phyloP scores from a whole-genome alignment of 2,329 filamentous ascomycete species.

The Escovopsis weberi region DNA sequence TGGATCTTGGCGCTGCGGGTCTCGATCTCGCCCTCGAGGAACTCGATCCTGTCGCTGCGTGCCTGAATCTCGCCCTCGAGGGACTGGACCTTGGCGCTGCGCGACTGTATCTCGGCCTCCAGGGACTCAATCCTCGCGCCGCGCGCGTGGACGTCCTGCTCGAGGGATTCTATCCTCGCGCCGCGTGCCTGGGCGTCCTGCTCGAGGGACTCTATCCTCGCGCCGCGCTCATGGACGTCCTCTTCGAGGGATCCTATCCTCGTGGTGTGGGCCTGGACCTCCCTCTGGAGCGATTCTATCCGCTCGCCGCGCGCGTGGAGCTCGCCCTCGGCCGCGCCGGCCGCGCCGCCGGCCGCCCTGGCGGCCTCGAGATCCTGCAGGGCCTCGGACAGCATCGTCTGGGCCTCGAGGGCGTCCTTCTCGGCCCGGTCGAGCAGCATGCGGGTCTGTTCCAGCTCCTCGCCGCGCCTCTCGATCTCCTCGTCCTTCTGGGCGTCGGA shows the following conservation, averaged over 20 bases:
- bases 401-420: constrained; percentile 23
- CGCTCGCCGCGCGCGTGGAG: constrained; percentile 11
- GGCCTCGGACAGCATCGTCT: constrained; percentile 28
- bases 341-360: constrained; percentile 11
- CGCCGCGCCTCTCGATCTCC: constrained; percentile 43
- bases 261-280: constrained; percentile 22
- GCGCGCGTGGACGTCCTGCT: constrained; percentile 13
- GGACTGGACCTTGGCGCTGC: constrained; percentile 9
- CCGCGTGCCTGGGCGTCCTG: constrained; percentile 9
- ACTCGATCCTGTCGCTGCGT: constrained; percentile 23
- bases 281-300: constrained; percentile 8
- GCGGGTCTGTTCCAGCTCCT: constrained; percentile 36
- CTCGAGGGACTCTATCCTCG: constrained; percentile 9
- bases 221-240: constrained; percentile 10
- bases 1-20: constrained; percentile 25
- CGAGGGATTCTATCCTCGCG: constrained; percentile 9
- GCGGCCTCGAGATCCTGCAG: constrained; percentile 26
- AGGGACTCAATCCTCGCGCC: constrained; percentile 18
- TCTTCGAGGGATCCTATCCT: constrained; percentile 26
- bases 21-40: constrained; percentile 15
- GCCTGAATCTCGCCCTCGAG: constrained; percentile 15
- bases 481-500: constrained; percentile 59
- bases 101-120: constrained; percentile 14
- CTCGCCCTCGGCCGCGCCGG: constrained; percentile 11
- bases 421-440: constrained; percentile 22